Percentiles rank a stretch among this genome's conserved stretches.
These are phyloP conservation scores for Ajuga reptans DNA, from an alignment of 305 asterid genomes.

Conservation along the genomic window DNA sequence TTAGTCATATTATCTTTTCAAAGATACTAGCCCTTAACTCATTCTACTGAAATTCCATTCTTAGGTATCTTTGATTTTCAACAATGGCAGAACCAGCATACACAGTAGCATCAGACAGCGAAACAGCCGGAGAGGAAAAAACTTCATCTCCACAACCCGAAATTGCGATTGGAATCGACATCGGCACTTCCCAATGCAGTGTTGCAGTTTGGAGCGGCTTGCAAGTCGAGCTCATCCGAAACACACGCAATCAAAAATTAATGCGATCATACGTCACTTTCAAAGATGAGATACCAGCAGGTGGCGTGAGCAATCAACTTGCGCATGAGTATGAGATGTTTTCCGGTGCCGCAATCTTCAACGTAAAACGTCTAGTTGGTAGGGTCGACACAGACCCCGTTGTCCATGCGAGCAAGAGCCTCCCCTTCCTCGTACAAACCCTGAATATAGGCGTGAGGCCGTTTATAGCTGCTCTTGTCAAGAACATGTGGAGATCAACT, in stretches of 20 bases:
- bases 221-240: constrained; percentile 56
- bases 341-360: constrained; percentile 70
- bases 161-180: constrained; percentile 71
- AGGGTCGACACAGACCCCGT: constrained; percentile 79
- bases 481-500: constrained; percentile 76
- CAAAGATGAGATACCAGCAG: constrained; percentile 62
- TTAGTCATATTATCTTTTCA: too few species aligned
- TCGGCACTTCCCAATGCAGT: constrained; percentile 83
- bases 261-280: constrained; percentile 66
- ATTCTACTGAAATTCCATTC: neutral
- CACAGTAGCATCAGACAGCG: constrained; percentile 78
- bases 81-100: constrained; percentile 79
- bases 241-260: constrained; percentile 57
- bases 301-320: constrained; percentile 61
- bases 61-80: constrained; percentile 11
- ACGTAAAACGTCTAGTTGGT: constrained; percentile 71
- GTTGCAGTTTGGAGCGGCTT: constrained; percentile 78
- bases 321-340: constrained; percentile 68
- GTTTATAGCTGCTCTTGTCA: constrained; percentile 68
- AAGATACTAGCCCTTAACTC: neutral
- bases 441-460: constrained; percentile 71
- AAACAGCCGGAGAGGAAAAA: constrained; percentile 68
- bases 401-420: constrained; percentile 63
- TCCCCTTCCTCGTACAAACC: constrained; percentile 77
- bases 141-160: constrained; percentile 43